phyloP scores from a whole-genome alignment of 352 stramenopile genomes.

The Phytophthora cryptogea region DNA sequence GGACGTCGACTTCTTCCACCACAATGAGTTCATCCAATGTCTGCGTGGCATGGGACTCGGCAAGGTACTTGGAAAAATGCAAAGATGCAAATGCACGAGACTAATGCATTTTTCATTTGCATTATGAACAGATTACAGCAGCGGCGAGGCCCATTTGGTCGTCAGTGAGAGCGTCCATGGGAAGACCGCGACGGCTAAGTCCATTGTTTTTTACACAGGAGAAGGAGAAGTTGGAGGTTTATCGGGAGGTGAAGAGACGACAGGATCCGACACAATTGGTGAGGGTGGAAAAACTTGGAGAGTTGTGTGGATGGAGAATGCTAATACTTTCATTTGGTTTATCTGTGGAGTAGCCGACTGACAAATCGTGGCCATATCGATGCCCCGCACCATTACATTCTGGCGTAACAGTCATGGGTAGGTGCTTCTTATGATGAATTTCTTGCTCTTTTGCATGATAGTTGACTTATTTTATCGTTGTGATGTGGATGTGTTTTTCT shows the following conservation, averaged over 20 bases:
- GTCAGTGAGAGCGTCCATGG: conserved; percentile 77
- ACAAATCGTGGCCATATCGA: conserved; percentile 31
- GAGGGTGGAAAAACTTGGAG: background rate
- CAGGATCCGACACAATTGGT: conserved; percentile 22
- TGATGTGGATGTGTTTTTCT: too few relatives aligned
- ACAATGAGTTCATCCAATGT: conserved; percentile 82
- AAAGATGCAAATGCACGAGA: too few relatives aligned
- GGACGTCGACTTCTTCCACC: conserved; percentile 70
- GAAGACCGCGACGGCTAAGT: conserved; percentile 68
- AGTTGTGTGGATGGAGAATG: background rate
- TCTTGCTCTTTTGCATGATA: too few relatives aligned
- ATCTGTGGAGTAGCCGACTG: conserved; percentile 18
- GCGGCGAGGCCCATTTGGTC: conserved; percentile 75
- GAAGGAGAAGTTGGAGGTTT: conserved; percentile 67
- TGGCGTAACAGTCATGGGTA: conserved; percentile 42
- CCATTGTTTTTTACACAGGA: conserved; percentile 68
- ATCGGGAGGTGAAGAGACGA: conserved; percentile 47
- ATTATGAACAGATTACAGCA: conserved; percentile 44
- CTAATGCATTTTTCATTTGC: background rate
- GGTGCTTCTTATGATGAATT: background rate
- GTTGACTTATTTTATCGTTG: too few relatives aligned
- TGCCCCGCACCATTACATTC: conserved; percentile 17
- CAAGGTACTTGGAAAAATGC: conserved; percentile 48
- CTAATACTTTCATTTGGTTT: too few relatives aligned
- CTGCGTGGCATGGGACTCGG: conserved; percentile 65